Evolutionary conservation across 2,329 filamentous ascomycete genomes (phyloP).

Genomic region (Colletotrichum nymphaeae): DNA sequence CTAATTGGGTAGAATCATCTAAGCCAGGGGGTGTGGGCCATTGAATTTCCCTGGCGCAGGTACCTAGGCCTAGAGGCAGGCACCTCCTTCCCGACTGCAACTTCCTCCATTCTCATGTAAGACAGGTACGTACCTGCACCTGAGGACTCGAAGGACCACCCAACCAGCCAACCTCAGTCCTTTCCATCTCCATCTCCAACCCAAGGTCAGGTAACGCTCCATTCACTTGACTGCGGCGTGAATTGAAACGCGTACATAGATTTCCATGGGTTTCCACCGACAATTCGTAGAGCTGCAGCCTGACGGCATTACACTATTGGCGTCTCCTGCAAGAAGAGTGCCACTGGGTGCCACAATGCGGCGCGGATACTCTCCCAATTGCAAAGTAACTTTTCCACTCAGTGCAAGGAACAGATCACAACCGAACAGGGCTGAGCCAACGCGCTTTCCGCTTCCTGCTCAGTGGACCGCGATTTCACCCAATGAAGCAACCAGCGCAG

Average conservation of each 20-base stretch:
- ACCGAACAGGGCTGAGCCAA: conserved; percentile 35
- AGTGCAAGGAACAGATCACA: conserved; percentile 4
- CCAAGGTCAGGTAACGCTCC: too few relatives aligned
- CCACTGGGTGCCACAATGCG: conserved; percentile 1
- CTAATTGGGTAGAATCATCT: conserved; percentile 14
- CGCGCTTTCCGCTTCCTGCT: conserved; percentile 21
- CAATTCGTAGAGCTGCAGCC: conserved; percentile 15
- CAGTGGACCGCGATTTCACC: background rate
- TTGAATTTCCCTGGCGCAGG: conserved; percentile 30
- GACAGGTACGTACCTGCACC: background rate
- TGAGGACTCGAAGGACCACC: background rate
- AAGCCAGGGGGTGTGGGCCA: conserved; percentile 16
- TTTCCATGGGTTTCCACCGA: background rate
- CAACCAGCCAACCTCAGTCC: conserved; percentile 13
- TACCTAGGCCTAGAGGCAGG: conserved; percentile 14
- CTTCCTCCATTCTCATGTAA: background rate
- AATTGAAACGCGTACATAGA: background rate
- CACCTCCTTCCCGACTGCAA: background rate
- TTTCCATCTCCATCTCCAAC: background rate
- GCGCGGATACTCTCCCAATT: background rate
- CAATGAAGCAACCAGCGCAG: conserved; percentile 20
- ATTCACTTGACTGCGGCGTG: background rate
- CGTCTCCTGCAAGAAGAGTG: background rate
- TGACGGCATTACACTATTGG: background rate
- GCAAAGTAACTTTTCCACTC: background rate